Evolutionary conservation across 148 eudicot genomes (phyloP), one percentile per base, ranked within the genome.

Genomic region (Gaultheria prostrata): DNA sequence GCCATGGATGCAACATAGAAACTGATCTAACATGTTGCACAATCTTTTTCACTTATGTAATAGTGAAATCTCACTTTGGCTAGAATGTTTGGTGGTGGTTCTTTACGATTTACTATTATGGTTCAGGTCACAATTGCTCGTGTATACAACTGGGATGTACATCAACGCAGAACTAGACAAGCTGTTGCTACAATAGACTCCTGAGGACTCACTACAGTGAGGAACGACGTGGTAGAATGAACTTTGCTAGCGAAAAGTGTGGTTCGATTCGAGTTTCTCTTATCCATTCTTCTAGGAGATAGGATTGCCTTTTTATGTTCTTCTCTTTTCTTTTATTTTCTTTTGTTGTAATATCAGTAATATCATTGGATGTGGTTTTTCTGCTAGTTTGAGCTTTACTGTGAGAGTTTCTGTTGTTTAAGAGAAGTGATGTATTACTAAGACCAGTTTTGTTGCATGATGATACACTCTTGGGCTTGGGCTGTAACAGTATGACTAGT

Each of bases 91-190:
- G 14, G 76, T 39, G 13, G 20, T 49, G 45, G 54, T 35, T 48
- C 33, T 75, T 85, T 48, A 26, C 39, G 8, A 17, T 59, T 20
- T 12, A 14, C 49, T 80, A 49, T 6, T 78, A 56, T 77, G 49
- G 32, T 20, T 75, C 91, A 96, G 99, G 99, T 96, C 32, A 96
- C 98, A 51, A 91, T 90, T 79, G 98, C 99, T 49, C 99, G 98
- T 28, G 91, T 96, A 15, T 96, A 93, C 87, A 96, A 96, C 89
- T 96, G 99, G 98, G 99, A 96, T 84, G 93, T 96, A 50, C 98
- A 96, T 88, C 97, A 94, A 85, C 95, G 97, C 45, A 90, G 93
- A 87, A 83, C 83, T 45, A 87, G 86, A 82, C 93, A 94, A 89
- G 84, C 86, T 72, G 77, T 88, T 39, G 21, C 87, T 32, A 48